These are phyloP conservation scores for Microbotryomycetes sp. DNA, from an alignment of 1,284 basidiomycete species.

Conservation along the genomic window DNA sequence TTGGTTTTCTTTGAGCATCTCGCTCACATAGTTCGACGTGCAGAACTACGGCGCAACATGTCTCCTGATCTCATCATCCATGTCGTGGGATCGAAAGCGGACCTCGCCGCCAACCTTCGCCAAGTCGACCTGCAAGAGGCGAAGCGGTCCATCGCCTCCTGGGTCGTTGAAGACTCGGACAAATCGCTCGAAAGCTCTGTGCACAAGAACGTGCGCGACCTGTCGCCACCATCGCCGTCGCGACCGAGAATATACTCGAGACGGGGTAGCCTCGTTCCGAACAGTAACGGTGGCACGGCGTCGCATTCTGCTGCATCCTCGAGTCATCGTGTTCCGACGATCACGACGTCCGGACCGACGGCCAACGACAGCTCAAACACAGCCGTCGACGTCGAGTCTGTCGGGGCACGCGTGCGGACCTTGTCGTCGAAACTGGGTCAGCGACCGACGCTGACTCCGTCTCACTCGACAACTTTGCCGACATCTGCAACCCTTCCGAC, in stretches of 20 bases:
- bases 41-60: slow-evolving; percentile 76
- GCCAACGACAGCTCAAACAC: background rate
- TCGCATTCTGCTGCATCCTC: background rate
- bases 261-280: slow-evolving; percentile 1
- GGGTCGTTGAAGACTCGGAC: slow-evolving; percentile 19
- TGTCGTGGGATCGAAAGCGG: slow-evolving; percentile 83
- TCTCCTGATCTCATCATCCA: slow-evolving; percentile 69
- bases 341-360: slow-evolving; percentile 3
- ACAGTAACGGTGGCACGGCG: background rate
- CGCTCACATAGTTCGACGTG: background rate
- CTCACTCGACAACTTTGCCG: background rate
- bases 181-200: background rate
- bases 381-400: background rate
- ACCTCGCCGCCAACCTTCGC: slow-evolving; percentile 54
- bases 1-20: background rate
- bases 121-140: slow-evolving; percentile 67
- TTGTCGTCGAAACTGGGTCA: background rate
- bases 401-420: slow-evolving; percentile 4
- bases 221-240: slow-evolving; percentile 15
- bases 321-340: slow-evolving; percentile 3
- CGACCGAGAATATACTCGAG: slow-evolving; percentile 1
- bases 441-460: background rate
- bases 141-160: slow-evolving; percentile 43
- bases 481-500: background rate
- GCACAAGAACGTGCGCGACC: background rate